Evolutionary conservation across 1,139 yeast genomes (phyloP), one percentile per base, ranked within the genome.

Genomic region (Sugiyamaella neomexicana): DNA sequence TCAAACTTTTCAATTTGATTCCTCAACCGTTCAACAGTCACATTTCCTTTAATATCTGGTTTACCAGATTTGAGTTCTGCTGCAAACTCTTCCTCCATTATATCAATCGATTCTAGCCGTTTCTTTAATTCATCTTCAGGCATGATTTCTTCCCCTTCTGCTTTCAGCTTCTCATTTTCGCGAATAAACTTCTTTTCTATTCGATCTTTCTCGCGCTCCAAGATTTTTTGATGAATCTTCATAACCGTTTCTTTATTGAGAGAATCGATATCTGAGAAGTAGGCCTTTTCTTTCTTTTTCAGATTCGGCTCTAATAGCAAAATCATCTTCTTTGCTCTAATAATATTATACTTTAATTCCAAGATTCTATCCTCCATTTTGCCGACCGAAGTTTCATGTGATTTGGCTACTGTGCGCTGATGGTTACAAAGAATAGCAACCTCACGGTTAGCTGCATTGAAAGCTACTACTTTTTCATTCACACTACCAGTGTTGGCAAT

Each of bases 371-470:
- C 96, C 60, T 76, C 81, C 52, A 89, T 89, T 68, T 85, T 89
- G 60, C 83, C 89, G 54, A 91, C 88, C 5, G 90, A 78, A 16
- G 81, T 80, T 40, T 88, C 93, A 68, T 91, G 97, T 6, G 82
- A 82, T 68, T 90, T 90, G 55, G 91, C 82, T 17, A 90, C 91
- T 25, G 96, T 82, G 73, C 97, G 85, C 78, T 91, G 98, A 79
- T 91, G 98, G 78, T 91, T 91, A 87, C 98, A 91, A 65, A 91
- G 76, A 59, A 91, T 89, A 9, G 98, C 98, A 59, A 91, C 98
- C 1, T 93, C 86, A 70, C 97, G 81, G 69, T 91, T 91, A 2
- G 98, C 98, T 12, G 97, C 97, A 71, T 91, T 91, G 72, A 86
- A 91, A 60, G 82, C 84, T 54, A 90, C 85, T 51, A 90, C 85